Evolutionary conservation across 352 stramenopile species (phyloP).

Genomic region (Globisporangium apiculatum): DNA sequence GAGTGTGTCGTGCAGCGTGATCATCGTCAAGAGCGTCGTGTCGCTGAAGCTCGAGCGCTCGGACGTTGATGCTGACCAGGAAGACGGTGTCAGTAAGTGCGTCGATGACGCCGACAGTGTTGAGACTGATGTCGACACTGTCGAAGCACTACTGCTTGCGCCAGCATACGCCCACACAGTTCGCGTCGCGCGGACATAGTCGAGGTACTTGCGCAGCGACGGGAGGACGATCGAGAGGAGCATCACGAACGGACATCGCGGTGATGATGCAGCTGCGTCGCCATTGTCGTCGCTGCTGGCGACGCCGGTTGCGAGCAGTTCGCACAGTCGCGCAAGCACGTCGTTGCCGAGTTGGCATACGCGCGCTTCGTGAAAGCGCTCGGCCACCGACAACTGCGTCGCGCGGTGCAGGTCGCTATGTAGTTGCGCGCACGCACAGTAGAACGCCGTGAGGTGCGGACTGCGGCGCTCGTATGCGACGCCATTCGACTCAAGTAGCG

Average conservation of each 20-base stretch:
- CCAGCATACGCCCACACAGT: conserved; percentile 21
- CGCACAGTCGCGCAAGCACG: conserved; percentile 14
- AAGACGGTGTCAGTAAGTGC: not conserved
- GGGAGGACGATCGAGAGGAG: conserved; percentile 50
- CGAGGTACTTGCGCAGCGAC: conserved; percentile 47
- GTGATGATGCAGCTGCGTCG: not conserved
- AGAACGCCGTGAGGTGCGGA: conserved; percentile 23
- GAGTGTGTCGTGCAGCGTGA: conserved; percentile 41
- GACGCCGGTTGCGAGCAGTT: conserved; percentile 12
- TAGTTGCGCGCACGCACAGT: conserved; percentile 28
- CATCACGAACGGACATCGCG: conserved; percentile 51
- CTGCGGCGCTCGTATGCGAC: conserved; percentile 11
- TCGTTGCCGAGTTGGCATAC: conserved; percentile 22
- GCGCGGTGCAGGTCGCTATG: conserved; percentile 37
- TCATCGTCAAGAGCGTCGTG: conserved; percentile 18
- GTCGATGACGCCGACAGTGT: not conserved
- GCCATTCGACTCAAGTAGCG: conserved; percentile 9
- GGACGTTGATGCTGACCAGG: too few species aligned
- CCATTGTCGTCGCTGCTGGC: not conserved
- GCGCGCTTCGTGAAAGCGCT: conserved; percentile 27
- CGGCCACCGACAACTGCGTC: conserved; percentile 6
- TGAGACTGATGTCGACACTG: not conserved
- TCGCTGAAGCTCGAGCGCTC: not conserved
- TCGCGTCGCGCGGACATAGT: conserved; percentile 34
- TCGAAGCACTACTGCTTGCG: not conserved